Base-by-base conservation (phyloP, 352 stramenopile species). In the Phytopythium chamaehyphon region DNA sequence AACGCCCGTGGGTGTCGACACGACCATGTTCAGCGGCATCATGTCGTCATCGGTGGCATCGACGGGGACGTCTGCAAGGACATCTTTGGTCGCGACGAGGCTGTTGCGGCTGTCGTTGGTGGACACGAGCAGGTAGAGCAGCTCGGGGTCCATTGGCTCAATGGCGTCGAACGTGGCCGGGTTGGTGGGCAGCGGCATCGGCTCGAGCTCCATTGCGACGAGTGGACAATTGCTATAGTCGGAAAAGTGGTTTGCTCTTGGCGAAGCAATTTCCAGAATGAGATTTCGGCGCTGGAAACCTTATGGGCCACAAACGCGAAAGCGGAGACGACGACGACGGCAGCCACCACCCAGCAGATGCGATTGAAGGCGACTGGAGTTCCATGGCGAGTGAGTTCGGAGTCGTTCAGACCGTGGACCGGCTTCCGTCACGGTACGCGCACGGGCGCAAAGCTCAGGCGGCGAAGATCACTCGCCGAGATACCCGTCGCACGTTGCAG, bases 131-230 rank as follows among this genome's bases (percentile, higher is more conserved):
- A 53, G 62, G 12, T 45, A 61, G 8, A 71, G 58, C 38, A 74
- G 55, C 36, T 74, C 66, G 7, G 55, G 44, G 45, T 74, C 66
- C 47, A 74, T 63, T 0, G 58, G 66, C 48, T 74, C 66, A 0
- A 69, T 44, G 44, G 33, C 19, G 18, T 19, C 22, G 47, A 44
- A 44, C 19, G 33, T 24, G 7, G 42, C 10, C 18, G 31, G 31
- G 18, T 44, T 22, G 35, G 28, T 33, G 28, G 28, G 28, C 28
- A 53, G 19, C 2, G 47, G 47, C 33, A 53, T 42, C 19, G 47
- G 47, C 47, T 53, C 47, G 15, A 53, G 22, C 21, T 53, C 33
- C 47, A 53, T 42, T 15, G 21, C 23, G 9, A 19, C 37, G 42
- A 6, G n/a, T 10, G 23, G n/a, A n/a, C n/a, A n/a, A n/a, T n/a